phyloP scores from a whole-genome alignment of 768 basidiomycete species.

The Lentinula boryana region DNA sequence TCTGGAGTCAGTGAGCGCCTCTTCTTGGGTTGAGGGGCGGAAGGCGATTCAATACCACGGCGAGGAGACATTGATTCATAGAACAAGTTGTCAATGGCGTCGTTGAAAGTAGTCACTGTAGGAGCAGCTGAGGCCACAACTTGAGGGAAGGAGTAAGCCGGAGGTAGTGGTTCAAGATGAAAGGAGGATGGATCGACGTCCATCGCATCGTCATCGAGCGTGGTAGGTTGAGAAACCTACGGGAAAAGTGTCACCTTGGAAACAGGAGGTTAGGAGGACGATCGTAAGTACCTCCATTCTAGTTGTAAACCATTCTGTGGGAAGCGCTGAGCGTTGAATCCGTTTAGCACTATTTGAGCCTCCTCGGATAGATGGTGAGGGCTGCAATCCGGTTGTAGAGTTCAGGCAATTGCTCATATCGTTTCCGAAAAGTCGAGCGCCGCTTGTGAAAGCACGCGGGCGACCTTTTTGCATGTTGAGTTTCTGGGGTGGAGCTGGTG shows the following conservation, averaged over 20 bases:
- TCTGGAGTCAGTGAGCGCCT: slow-evolving; percentile 59
- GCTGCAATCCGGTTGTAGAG: slow-evolving; percentile 25
- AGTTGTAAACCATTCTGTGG: slow-evolving; percentile 51
- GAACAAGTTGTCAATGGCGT: slow-evolving; percentile 42
- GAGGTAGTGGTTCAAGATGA: slow-evolving; percentile 21
- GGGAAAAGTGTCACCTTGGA: slow-evolving; percentile 2
- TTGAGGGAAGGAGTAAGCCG: slow-evolving; percentile 18
- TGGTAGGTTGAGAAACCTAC: slow-evolving; percentile 20
- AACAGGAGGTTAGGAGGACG: slow-evolving; percentile 11
- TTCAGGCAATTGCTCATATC: slow-evolving; percentile 59
- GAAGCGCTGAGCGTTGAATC: slow-evolving; percentile 58
- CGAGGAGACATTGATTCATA: slow-evolving; percentile 50
- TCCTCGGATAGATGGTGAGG: slow-evolving; percentile 24
- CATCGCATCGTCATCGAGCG: slow-evolving; percentile 65
- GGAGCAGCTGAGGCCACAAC: slow-evolving; percentile 42
- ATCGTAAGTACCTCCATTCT: slow-evolving; percentile 21
- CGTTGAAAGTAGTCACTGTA: slow-evolving; percentile 40
- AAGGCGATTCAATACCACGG: slow-evolving; percentile 39
- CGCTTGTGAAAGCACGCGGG: slow-evolving; percentile 62
- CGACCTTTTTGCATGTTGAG: slow-evolving; percentile 27
- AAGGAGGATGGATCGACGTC: slow-evolving; percentile 62
- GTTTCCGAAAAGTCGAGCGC: slow-evolving; percentile 63
- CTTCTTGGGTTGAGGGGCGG: slow-evolving; percentile 40
- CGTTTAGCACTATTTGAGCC: slow-evolving; percentile 38
- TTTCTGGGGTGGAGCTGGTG: slow-evolving; percentile 48